Base-by-base conservation (phyloP, 495 filamentous ascomycete species). In the Friedmanniomyces simplex region DNA sequence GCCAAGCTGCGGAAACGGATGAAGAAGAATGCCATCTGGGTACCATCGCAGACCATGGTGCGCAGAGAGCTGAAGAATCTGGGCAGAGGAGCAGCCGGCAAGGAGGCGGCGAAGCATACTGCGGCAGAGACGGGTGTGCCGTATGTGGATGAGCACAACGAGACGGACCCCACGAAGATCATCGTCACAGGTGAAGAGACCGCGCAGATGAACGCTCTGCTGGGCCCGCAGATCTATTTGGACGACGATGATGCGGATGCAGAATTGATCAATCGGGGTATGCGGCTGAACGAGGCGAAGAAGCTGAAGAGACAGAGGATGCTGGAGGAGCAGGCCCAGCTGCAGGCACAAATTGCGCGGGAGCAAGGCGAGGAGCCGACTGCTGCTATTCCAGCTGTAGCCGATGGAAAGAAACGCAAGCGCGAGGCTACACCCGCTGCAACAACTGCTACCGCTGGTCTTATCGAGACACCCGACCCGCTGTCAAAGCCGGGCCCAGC, bases 11-110 rank as follows among this genome's bases (percentile, higher is more conserved):
- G 93, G 47, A 97, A 97, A 72, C 80, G 88, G 52, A 98, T 98
- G 93, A 98, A 98, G 75, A 98, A 98, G 79, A 98, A 98, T 63
- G 87, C 91, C 0, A 82, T 90, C 7, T 98, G 93, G 93, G 84
- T 84, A 37, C 93, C 93, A 0, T 95, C 88, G 63, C 88, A 94
- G 59, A 95, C 94, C 0, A 98, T 98, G 93, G 91, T 97, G 45
- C 80, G 89, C 22, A 81, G 91, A 13, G 90, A 97, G 68, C 78
- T 98, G 10, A 84, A 83, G 45, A 74, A 78, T 10, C 75, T 87
- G 20, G 85, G 85, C 14, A 85, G 93, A 39, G 93, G 94, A 14
- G 71, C 82, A 62, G 87, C 88, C 41, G 81, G 80, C 16, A 95
- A 87, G 63, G 79, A 79, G 36, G 76, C 75, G 22, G 86, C 85